Evolutionary conservation across 2,329 filamentous ascomycete genomes (phyloP).

Genomic region (Aspergillus jensenii): DNA sequence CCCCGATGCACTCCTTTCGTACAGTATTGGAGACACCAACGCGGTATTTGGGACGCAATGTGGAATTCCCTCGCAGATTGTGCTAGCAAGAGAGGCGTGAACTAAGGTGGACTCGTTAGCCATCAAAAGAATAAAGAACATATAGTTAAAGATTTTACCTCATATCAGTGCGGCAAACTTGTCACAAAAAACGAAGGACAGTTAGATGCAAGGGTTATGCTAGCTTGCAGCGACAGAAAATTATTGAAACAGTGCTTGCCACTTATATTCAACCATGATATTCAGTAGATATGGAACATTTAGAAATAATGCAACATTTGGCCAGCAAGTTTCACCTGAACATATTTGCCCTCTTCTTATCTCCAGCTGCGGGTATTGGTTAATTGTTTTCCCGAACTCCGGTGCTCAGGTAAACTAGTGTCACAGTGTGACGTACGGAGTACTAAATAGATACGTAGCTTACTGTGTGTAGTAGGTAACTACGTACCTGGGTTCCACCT

Average conservation of each 20-base stretch:
- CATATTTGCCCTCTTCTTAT: too few relatives aligned
- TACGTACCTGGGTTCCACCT: neutral
- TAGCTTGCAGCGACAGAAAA: neutral
- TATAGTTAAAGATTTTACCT: neutral
- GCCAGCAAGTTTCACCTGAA: too few relatives aligned
- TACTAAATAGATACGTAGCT: neutral
- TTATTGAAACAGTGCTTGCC: neutral
- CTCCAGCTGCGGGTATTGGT: neutral
- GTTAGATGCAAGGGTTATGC: neutral
- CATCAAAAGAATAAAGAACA: neutral
- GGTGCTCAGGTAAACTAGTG: neutral
- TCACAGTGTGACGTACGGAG: neutral
- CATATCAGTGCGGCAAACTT: neutral
- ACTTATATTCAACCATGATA: neutral
- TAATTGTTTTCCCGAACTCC: constrained; percentile 5
- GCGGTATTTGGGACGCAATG: neutral
- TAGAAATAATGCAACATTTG: too few relatives aligned
- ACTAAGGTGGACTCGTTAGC: neutral
- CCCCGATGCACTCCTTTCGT: neutral
- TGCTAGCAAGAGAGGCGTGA: neutral
- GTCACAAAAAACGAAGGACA: neutral
- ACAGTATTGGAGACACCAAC: neutral
- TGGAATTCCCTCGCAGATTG: neutral
- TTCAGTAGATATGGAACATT: too few relatives aligned
- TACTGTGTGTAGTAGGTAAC: neutral